phyloP scores from a whole-genome alignment of 2,329 filamentous ascomycete genomes.

The Cladophialophora exuberans region DNA sequence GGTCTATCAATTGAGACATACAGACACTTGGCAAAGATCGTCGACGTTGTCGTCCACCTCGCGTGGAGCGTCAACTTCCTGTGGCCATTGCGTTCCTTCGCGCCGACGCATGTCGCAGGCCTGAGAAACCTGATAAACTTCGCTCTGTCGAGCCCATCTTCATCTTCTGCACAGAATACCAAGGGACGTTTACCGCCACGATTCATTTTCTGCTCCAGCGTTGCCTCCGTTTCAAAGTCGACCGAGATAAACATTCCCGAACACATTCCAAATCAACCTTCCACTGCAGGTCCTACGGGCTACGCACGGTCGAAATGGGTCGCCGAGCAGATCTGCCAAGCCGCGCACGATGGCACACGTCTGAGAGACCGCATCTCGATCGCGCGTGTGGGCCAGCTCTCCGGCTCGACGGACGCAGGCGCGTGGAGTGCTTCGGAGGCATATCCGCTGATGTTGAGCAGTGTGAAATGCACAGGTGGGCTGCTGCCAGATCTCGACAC shows the following conservation, averaged over 20 bases:
- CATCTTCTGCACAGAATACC: not conserved
- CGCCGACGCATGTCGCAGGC: constrained; percentile 55
- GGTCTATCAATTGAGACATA: constrained; percentile 52
- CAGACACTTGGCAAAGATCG: constrained; percentile 44
- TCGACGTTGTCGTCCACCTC: constrained; percentile 62
- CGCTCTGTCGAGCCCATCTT: constrained; percentile 37
- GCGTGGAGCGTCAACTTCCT: constrained; percentile 70
- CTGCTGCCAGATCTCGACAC: constrained; percentile 49
- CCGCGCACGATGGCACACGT: constrained; percentile 37
- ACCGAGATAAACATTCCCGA: constrained; percentile 25
- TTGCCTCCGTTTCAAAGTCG: constrained; percentile 44
- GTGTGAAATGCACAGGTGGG: constrained; percentile 47
- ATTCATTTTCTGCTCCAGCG: constrained; percentile 58
- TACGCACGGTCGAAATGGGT: constrained; percentile 64
- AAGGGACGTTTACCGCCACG: constrained; percentile 30
- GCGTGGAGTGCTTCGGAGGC: constrained; percentile 58
- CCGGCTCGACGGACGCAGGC: constrained; percentile 52
- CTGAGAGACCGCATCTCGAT: constrained; percentile 44
- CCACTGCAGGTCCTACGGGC: constrained; percentile 49
- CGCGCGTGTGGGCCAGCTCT: constrained; percentile 56
- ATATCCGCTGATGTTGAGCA: constrained; percentile 55
- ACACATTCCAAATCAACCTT: constrained; percentile 9
- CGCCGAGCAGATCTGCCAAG: constrained; percentile 55
- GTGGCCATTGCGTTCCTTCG: constrained; percentile 59
- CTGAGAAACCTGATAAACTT: constrained; percentile 55